Base-by-base conservation (phyloP, 345 rosid species). In the Carallia brachiata region DNA sequence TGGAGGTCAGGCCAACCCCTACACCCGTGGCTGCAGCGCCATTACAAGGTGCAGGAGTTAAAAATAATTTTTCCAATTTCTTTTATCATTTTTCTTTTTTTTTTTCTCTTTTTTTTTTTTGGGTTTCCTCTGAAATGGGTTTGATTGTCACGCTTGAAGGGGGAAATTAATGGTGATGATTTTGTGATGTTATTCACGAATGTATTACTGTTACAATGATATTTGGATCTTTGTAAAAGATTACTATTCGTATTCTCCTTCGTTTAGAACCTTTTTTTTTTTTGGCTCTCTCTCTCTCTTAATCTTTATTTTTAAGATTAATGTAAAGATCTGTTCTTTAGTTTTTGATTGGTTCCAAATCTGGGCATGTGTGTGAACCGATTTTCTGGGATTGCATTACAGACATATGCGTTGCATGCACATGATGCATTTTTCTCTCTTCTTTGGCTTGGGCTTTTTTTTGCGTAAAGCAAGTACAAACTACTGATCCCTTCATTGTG, bases 1-100 rank as follows among this genome's bases (percentile, higher is more conserved):
- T 52, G 92, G 96, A 3, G 92, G 84, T 44, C 86, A 84, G 80
- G 89, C 97, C 54, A 95, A 95, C 71, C 99, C 99, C 44, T 95
- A 95, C 72, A 34, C 61, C 77, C 97, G 97, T 68, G 97, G 96
- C 36, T 95, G 99, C 90, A 90, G 86, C 67, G 39, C 83, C 82
- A 88, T 92, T 73, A 73, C 99, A 13, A 89, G 93, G 85, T 95
- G 99, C 97, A 81, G 97, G 72, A 58, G 77, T 54, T 79, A 44
- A 70, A 4, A 32, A 1, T 58, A 52, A 7, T 10, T 32, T 61
- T 31, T 65, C 34, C 60, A 16, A 4, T 19, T 30, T n/a, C 72
- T 83, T 89, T 15, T 72, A 52, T 66, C 50, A 6, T 1, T 0
- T 32, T 15, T 28, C 15, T 23, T 12, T 61, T 47, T 68, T 47